phyloP scores from a whole-genome alignment of 108 stramenopile species.

The Stephanodiscus minutulus region DNA sequence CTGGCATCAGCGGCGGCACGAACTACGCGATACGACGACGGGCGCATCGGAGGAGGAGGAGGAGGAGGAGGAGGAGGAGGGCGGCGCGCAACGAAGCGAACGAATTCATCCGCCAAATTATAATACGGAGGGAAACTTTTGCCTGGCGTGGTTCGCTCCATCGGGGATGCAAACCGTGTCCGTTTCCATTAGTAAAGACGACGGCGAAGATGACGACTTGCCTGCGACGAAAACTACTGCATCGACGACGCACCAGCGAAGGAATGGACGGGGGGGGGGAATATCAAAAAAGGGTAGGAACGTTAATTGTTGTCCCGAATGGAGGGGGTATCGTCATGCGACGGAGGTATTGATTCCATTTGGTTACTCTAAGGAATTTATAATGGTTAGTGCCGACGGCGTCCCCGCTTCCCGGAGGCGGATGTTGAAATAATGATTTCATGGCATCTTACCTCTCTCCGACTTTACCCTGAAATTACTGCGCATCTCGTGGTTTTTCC shows the following conservation, averaged over 20 bases:
- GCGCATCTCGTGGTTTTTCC: too few species aligned
- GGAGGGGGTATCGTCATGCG: slow-evolving; percentile 69
- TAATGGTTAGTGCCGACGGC: slow-evolving; percentile 33
- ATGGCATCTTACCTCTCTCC: background rate
- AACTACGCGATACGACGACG: slow-evolving; percentile 1
- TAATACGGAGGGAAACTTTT: slow-evolving; percentile 63
- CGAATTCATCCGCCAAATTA: background rate
- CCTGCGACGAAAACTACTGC: background rate
- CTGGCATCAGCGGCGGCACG: too few species aligned
- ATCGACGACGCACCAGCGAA: slow-evolving; percentile 1
- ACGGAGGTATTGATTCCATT: slow-evolving; percentile 71
- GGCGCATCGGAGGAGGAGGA: background rate
- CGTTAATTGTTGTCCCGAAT: slow-evolving; percentile 54
- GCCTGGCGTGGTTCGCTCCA: slow-evolving; percentile 82
- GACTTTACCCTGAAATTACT: background rate
- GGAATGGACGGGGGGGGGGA: slow-evolving; percentile 14
- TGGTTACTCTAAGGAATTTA: slow-evolving; percentile 65
- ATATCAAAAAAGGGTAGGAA: slow-evolving; percentile 1
- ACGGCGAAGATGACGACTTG: slow-evolving; percentile 27
- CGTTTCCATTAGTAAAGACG: slow-evolving; percentile 34
- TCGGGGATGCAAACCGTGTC: slow-evolving; percentile 61
- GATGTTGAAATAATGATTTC: background rate
- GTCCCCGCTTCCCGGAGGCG: background rate
- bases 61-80: background rate
- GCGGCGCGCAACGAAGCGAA: background rate